Evolutionary conservation across 768 basidiomycete genomes (phyloP).

Genomic region (Boletellus ananiceps): DNA sequence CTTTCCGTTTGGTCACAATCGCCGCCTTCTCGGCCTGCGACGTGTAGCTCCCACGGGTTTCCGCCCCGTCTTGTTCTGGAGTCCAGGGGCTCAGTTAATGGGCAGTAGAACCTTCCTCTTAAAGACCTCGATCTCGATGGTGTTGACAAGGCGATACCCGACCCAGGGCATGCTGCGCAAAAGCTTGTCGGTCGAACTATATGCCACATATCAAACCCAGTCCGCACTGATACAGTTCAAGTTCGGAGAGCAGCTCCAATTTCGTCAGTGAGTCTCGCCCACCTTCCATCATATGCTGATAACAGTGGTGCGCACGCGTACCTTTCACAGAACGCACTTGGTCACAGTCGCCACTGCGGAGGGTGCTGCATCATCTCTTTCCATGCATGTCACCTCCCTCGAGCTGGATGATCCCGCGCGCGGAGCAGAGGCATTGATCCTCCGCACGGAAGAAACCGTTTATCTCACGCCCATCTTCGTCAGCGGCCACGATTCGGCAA

Average conservation of each 20-base stretch:
- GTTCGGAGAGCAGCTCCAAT: no score
- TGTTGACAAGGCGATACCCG: not conserved
- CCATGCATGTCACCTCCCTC: slow-evolving; percentile 6
- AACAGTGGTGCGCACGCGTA: slow-evolving; percentile 1
- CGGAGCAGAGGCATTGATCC: not conserved
- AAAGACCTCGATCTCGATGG: not conserved
- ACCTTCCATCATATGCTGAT: not conserved
- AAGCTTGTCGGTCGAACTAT: no score
- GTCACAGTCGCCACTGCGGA: slow-evolving; percentile 3
- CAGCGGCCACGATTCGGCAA: slow-evolving; percentile 1
- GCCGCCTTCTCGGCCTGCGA: slow-evolving; percentile 4
- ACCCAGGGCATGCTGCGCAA: no score
- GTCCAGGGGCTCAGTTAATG: no score
- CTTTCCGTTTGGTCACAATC: not conserved
- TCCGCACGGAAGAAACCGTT: slow-evolving; percentile 7
- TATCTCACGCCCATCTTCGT: not conserved
- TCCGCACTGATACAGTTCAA: no score
- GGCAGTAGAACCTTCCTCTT: not conserved
- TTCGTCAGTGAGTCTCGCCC: not conserved
- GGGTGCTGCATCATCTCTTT: slow-evolving; percentile 4
- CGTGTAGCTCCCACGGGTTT: not conserved
- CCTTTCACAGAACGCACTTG: slow-evolving; percentile 1
- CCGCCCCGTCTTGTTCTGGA: no score
- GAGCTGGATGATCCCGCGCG: slow-evolving; percentile 7
- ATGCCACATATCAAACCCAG: no score